phyloP scores from a whole-genome alignment of 2,329 filamentous ascomycete genomes.

The Parascedosporium putredinis region DNA sequence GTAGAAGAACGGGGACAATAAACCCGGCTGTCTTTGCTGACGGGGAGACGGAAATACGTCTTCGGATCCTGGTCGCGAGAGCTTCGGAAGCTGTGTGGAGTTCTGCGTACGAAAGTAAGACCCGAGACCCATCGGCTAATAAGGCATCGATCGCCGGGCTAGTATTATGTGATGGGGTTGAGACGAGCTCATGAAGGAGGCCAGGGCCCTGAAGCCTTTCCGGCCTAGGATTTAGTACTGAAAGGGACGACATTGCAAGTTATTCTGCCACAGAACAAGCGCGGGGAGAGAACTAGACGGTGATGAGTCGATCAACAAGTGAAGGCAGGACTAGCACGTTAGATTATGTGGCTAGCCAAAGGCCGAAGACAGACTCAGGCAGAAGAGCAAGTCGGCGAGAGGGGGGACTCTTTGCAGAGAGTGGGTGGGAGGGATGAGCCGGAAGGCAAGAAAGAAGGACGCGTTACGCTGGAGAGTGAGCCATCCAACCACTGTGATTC shows the following conservation, averaged over 20 bases:
- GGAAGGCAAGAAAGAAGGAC: too few species aligned
- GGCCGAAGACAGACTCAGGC: too few species aligned
- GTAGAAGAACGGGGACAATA: conserved; percentile 66
- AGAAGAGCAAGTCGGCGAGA: too few species aligned
- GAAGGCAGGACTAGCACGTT: too few species aligned
- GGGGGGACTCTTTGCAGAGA: too few species aligned
- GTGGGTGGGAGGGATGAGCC: too few species aligned
- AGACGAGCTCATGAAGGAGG: conserved; percentile 50
- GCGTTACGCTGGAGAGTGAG: too few species aligned
- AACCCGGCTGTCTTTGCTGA: background rate
- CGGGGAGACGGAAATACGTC: background rate
- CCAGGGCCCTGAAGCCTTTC: conserved; percentile 29
- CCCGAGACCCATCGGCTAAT: conserved; percentile 31
- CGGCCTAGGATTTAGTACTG: conserved; percentile 30
- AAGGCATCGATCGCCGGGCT: conserved; percentile 55
- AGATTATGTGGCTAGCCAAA: too few species aligned
- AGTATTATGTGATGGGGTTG: conserved; percentile 21
- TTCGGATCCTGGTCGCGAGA: conserved; percentile 33
- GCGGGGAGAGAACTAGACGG: too few species aligned
- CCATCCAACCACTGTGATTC: too few species aligned
- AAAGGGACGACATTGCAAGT: conserved; percentile 21
- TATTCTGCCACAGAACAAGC: background rate
- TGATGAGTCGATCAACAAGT: too few species aligned
- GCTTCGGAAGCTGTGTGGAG: conserved; percentile 48
- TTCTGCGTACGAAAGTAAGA: conserved; percentile 47